Evolutionary conservation across 2,329 filamentous ascomycete genomes (phyloP), one percentile per base, ranked within the genome.

Genomic region (Penicillium fuscoglaucum): DNA sequence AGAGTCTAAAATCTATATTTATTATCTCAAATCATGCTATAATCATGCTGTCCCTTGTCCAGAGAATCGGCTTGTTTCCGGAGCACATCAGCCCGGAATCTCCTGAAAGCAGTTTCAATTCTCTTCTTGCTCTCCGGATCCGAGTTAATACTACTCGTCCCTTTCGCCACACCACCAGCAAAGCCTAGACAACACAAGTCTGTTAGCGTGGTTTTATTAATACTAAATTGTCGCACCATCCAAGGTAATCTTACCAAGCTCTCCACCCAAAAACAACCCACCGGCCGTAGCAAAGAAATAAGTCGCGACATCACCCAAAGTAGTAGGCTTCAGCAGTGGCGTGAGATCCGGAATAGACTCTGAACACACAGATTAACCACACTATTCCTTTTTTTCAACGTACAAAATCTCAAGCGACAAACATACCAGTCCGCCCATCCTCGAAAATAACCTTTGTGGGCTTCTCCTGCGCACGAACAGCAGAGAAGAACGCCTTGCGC

Each of bases 191-290:
- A 10, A 9, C 0, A 40, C 21, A 17, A 3, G 24, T 9, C 39
- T 3, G 31, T 58, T 19, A 55, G 55, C 28, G 59, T 10, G 15
- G 12, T 26, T 13, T 10, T 6, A 13, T 17, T 10, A 45, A 21
- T 5, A 19, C 43, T 0, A 4, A 29, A 33, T 2, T 3, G 19
- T 3, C 3, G 15, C 13, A 40, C 29, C 7, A 8, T 12, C 1
- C 7, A 50, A 26, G 3, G n/a, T 1, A 4, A 48, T 35, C 63
- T 41, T 66, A 70, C 70, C 72, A 13, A 81, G 73, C 74, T 90
- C 87, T 8, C 87, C 87, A 8, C 86, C 86, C 6, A 90, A 62
- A 60, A 90, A 85, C 6, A 88, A 69, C 0, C 87, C 86, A 15
- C 85, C 86, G 0, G 83, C 68, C 0, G 82, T 81, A 47, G 88